Percentiles rank a stretch among this genome's conserved stretches.
These are phyloP conservation scores for Chaetoceros tenuissimus DNA, from an alignment of 108 stramenopile genomes.

Conservation along the genomic window DNA sequence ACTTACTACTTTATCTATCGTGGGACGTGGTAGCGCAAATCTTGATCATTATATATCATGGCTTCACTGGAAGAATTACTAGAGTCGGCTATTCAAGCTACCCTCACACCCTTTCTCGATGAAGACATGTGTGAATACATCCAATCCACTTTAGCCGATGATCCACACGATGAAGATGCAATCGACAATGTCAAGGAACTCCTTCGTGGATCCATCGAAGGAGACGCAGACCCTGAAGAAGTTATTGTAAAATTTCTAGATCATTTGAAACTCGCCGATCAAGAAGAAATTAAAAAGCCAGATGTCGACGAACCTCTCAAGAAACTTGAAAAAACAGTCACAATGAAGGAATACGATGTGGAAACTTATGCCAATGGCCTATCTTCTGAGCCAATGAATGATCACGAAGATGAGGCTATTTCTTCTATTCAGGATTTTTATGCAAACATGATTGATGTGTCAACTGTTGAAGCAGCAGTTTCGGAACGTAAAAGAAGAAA, in stretches of 20 bases:
- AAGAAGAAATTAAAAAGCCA: neutral
- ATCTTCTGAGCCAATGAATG: constrained; percentile 19
- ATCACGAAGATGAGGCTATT: constrained; percentile 3
- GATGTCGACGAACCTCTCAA: constrained; percentile 16
- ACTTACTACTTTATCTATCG: too few relatives aligned
- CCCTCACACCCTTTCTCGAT: constrained; percentile 26
- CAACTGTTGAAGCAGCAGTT: constrained; percentile 23
- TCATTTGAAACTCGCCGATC: constrained; percentile 14
- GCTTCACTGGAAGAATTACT: constrained; percentile 1
- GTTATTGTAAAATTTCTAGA: constrained; percentile 30
- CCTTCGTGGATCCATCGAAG: constrained; percentile 25
- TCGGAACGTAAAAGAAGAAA: constrained; percentile 55
- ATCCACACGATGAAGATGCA: constrained; percentile 49
- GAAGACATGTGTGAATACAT: constrained; percentile 60
- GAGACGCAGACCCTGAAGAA: constrained; percentile 18
- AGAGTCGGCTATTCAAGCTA: constrained; percentile 5
- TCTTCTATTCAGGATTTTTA: constrained; percentile 46
- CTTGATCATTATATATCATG: too few relatives aligned
- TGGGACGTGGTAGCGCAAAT: too few relatives aligned
- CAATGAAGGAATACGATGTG: constrained; percentile 47
- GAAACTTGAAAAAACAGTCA: constrained; percentile 40
- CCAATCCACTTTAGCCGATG: constrained; percentile 38
- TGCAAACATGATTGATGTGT: constrained; percentile 60
- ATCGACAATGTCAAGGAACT: constrained; percentile 41
- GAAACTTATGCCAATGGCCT: constrained; percentile 49